Evolutionary conservation across 768 basidiomycete genomes (phyloP), one percentile per base, ranked within the genome.

Genomic region (Mycena chlorophos): DNA sequence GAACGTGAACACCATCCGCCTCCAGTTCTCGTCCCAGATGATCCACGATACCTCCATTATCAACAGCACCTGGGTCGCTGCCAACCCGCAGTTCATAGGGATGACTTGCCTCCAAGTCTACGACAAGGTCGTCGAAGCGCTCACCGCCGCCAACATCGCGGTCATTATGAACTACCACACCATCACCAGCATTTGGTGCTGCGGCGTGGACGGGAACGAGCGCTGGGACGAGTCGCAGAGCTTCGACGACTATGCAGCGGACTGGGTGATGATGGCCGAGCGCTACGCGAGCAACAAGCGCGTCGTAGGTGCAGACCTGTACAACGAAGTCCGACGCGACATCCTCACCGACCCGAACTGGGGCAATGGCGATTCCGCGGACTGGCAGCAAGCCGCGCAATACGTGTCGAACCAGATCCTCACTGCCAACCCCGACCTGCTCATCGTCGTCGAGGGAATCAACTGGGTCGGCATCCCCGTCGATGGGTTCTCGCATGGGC

Each of bases 401-500:
- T 48, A 23, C 1, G 54, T 27, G 22, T 48, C 51, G 0, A 54
- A 62, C 57, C 40, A 29, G 22, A 62, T 62, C 29, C 27, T 53
- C 20, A 19, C 19, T 2, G 51, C 46, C 14, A 62, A 58, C 30
- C 61, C 57, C 2, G 61, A 62, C 30, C 52, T 62, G 17, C 48
- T 62, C 22, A 56, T 58, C 26, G 59, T 62, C 38, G 57, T 62
- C 34, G 61, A 62, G 39, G 57, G 61, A 2, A 62, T 62, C 29
- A 62, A 62, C 52, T 62, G 61, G 61, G 49, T 47, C 23, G 61
- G 61, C 1, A 16, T 62, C n/a, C 61, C 61, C 16, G 57, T 62
- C 38, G 57, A 62, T 45, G 61, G 61, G 22, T 14, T 62, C 19
- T 17, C 61, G 3, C 61, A 62, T 39, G 23, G 54, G 17, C 61